Base-by-base conservation (phyloP, 2,329 filamentous ascomycete species). In the Calonectria honghensis region DNA sequence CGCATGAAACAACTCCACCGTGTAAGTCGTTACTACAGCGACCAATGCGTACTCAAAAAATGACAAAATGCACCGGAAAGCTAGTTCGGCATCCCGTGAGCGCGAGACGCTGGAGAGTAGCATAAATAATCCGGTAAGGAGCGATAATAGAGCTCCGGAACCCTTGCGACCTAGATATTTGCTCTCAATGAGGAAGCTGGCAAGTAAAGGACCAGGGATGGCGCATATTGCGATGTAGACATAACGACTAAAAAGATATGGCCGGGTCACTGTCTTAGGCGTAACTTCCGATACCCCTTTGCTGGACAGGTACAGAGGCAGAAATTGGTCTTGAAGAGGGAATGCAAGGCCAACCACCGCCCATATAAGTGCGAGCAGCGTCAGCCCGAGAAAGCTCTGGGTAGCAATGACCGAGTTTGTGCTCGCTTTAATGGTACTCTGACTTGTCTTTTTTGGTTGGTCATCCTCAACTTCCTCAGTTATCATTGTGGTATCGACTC, bases 191-290 rank as follows among this genome's bases (percentile, higher is more conserved):
- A 41, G 57, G 24, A 63, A 39, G 57, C 35, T 31, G 24, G 35
- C 57, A 14, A 63, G 1, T 14, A 63, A 11, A 41, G 57, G 57
- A 7, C 57, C 57, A 7, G 57, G 57, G n/a, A 63, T 63, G 6
- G 57, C 57, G 37, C 57, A 63, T 14, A 31, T 63, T 41, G 37
- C 37, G 4, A 63, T n/a, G 10, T 41, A 63, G 57, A 63, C 35
- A 13, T 63, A 63, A 7, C 57, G 57, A 4, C 57, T 63, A 37
- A 63, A 63, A 63, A 41, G 57, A 37, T 63, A 63, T 29, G 57
- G 37, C 3, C 57, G 57, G 2, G 35, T 63, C 10, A 63, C 57
- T 0, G 35, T 63, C 35, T 29, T 39, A 4, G 35, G 13, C 31
- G 57, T 63, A 20, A 63, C 57, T 39, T 41, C 35, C 10, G 35